phyloP scores from a whole-genome alignment of 192 early-diverging fungal species.

The Pilaira anomala region DNA sequence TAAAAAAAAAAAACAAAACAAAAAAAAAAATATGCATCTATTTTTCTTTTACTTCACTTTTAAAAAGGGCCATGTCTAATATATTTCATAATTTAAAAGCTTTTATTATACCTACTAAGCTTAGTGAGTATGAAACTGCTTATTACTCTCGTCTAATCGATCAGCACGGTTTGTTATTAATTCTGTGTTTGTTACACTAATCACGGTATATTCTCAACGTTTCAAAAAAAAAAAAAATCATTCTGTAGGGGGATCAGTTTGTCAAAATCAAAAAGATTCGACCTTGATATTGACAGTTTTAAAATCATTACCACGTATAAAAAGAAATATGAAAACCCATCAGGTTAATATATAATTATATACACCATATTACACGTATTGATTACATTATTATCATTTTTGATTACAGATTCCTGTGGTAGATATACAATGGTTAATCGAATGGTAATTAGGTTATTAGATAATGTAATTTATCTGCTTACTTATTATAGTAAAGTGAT shows the following conservation, averaged over 20 bases:
- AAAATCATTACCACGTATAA: slow-evolving; percentile 11
- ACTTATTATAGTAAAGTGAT: not conserved
- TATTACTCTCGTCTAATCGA: too few species aligned
- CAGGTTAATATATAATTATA: not conserved
- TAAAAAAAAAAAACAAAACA: too few species aligned
- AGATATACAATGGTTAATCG: slow-evolving; percentile 19
- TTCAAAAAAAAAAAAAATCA: not conserved
- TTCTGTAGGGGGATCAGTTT: too few species aligned
- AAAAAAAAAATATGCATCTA: too few species aligned
- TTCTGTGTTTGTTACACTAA: too few species aligned
- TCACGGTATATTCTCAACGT: too few species aligned
- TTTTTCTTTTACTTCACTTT: too few species aligned
- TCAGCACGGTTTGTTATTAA: too few species aligned
- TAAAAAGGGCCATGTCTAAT: too few species aligned
- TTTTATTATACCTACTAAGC: too few species aligned
- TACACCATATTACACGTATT: not conserved
- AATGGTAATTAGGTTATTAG: not conserved
- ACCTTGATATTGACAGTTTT: slow-evolving; percentile 16
- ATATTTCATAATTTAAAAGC: too few species aligned
- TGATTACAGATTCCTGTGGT: slow-evolving; percentile 14
- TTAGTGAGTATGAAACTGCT: too few species aligned
- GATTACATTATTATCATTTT: not conserved
- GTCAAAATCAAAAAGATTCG: not conserved
- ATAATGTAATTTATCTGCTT: not conserved
- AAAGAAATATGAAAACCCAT: not conserved